Base-by-base conservation (phyloP, 176 grass and related monocot genomes). In the Aegilops bicornis region DNA sequence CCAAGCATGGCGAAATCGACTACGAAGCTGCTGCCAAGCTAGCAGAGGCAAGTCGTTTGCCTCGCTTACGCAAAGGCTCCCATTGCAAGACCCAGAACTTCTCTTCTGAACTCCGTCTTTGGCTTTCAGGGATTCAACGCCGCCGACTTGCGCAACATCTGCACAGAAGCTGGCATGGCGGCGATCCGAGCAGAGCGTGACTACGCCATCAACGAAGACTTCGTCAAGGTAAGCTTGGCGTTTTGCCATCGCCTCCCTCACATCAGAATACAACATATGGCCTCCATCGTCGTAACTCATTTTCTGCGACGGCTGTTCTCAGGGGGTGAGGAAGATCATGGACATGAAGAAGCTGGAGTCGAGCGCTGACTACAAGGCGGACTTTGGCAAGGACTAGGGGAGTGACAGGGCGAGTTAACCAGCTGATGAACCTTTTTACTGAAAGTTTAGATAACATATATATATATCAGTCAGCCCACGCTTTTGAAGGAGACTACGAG, bases 181-280 rank as follows among this genome's bases (percentile, higher is more conserved):
- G 77, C 77, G 13, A 79, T 79, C 33, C 32, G 33, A n/a, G 32
- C 58, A 3, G 77, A 79, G 77, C 56, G 56, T 7, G 56, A 79
- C 77, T 63, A 79, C 4, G 56, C 33, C 13, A 8, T 79, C 32
- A 7, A 39, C 13, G 77, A 79, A 15, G 77, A 61, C 77, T 79
- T 79, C 7, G 25, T 63, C 13, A 61, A 39, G 77, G 77, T 79
- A 35, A 5, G 35, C 1, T 14, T 19, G 17, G 76, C 17, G 3
- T 24, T 36, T 24, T 0, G 12, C 71, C 72, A 50, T 0, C 17
- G 2, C 20, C 2, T 23, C 33, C 22, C 10, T 13, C 30, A 3
- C 58, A n/a, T n/a, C n/a, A 0, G 19, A 36, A 59, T 36, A 32
- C 36, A 14, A 78, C 30, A 14, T 35, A 36, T 36, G 43, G 23